Conservation (phyloP, 192 early-diverging fungal genomes). For the Allomyces macrogynus region DNA sequence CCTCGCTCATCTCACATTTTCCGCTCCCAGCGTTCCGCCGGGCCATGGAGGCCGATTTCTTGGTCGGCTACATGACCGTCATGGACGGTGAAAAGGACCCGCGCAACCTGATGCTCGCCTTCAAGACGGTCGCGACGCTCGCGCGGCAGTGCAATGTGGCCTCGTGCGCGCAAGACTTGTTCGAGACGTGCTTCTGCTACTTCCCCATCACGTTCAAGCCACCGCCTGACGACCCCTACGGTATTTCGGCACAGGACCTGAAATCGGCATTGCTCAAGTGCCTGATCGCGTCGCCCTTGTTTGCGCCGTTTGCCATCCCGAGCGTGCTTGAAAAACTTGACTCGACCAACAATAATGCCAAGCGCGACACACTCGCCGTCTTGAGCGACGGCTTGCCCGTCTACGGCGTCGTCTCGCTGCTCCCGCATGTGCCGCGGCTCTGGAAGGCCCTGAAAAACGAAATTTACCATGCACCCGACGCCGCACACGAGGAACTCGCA, state of each 20-base stretch:
- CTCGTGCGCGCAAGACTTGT: slow-evolving; percentile 68
- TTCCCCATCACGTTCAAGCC: slow-evolving; percentile 98
- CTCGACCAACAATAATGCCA: slow-evolving; percentile 66
- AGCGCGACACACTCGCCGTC: slow-evolving; percentile 86
- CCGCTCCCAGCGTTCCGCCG: slow-evolving; percentile 6
- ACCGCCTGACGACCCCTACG: slow-evolving; percentile 81
- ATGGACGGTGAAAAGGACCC: slow-evolving; percentile 99
- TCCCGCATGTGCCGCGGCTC: slow-evolving; percentile 45
- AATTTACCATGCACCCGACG: slow-evolving; percentile 57
- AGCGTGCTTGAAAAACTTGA: slow-evolving; percentile 76
- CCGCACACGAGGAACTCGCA: slow-evolving; percentile 41
- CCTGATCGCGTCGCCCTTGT: slow-evolving; percentile 53
- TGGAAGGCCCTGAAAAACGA: slow-evolving; percentile 40
- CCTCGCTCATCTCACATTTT: not conserved
- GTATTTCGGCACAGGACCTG: slow-evolving; percentile 81
- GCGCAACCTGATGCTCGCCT: slow-evolving; percentile 73
- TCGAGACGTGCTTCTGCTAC: slow-evolving; percentile 96
- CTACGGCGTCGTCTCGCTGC: slow-evolving; percentile 47
- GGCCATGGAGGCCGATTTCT: slow-evolving; percentile 46
- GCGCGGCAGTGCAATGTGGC: slow-evolving; percentile 56
- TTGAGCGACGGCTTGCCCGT: slow-evolving; percentile 54
- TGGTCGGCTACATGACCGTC: slow-evolving; percentile 60
- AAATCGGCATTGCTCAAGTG: slow-evolving; percentile 58
- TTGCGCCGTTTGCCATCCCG: slow-evolving; percentile 66
- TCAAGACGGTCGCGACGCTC: slow-evolving; percentile 52